Evolutionary conservation across 2,329 filamentous ascomycete genomes (phyloP).

Genomic region (Ceratocystis lukuohia): DNA sequence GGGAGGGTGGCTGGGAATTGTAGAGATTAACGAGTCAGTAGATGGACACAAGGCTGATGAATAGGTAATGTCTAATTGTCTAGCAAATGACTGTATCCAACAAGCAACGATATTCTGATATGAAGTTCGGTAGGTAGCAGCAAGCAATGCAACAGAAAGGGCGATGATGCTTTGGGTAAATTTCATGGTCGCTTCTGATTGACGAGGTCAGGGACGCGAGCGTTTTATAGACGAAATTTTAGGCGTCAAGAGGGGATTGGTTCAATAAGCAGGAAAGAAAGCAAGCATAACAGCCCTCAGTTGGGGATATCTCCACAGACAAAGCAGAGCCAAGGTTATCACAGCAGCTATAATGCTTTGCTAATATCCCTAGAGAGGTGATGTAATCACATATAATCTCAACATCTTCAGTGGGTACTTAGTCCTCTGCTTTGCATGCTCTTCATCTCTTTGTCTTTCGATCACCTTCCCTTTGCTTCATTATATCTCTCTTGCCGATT

Average conservation of each 20-base stretch:
- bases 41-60: background rate
- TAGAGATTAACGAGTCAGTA: background rate
- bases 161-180: constrained; percentile 9
- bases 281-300: no score
- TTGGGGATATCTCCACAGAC: no score
- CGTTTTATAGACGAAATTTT: constrained; percentile 4
- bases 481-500: constrained; percentile 6
- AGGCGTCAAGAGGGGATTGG: background rate
- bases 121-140: background rate
- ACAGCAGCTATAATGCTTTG: background rate
- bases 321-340: background rate
- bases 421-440: background rate
- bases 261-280: no score
- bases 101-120: background rate
- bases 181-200: constrained; percentile 7
- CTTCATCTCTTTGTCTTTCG: background rate
- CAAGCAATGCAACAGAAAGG: constrained; percentile 12
- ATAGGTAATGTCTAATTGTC: background rate
- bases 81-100: constrained; percentile 3
- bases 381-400: background rate
- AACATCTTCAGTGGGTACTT: background rate
- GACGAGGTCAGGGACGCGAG: background rate
- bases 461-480: background rate
- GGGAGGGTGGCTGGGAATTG: constrained; percentile 22
- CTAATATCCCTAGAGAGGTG: background rate